Evolutionary conservation across 2,329 filamentous ascomycete genomes (phyloP).

Genomic region (Cercospora sesami): DNA sequence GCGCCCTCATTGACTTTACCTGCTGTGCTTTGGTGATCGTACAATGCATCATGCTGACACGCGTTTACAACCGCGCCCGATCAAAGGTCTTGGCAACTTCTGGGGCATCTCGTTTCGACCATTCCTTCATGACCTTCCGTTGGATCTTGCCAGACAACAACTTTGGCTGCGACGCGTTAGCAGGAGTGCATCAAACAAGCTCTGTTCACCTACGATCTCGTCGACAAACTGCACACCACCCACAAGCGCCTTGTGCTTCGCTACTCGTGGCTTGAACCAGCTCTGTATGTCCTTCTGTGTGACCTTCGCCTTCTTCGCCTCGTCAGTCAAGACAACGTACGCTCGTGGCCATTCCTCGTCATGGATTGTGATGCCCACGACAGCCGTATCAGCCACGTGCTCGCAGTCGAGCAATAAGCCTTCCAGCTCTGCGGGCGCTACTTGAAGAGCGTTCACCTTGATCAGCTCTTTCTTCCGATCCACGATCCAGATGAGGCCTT

Average conservation of each 20-base stretch:
- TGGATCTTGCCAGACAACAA: slow-evolving; percentile 60
- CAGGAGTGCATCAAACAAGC: neutral
- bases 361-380: slow-evolving; percentile 54
- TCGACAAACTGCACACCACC: slow-evolving; percentile 54
- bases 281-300: slow-evolving; percentile 40
- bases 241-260: slow-evolving; percentile 44
- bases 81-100: slow-evolving; percentile 32
- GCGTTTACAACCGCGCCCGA: slow-evolving; percentile 39
- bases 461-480: slow-evolving; percentile 39
- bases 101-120: slow-evolving; percentile 56
- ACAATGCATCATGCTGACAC: slow-evolving; percentile 45
- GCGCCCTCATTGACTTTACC: neutral
- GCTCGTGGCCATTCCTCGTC: slow-evolving; percentile 56
- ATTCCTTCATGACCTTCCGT: slow-evolving; percentile 57
- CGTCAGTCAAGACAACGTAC: slow-evolving; percentile 54
- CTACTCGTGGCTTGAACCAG: slow-evolving; percentile 42
- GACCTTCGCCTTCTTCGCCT: slow-evolving; percentile 43
- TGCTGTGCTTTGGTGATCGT: neutral
- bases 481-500: slow-evolving; percentile 41
- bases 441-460: slow-evolving; percentile 23
- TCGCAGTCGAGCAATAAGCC: slow-evolving; percentile 52
- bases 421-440: slow-evolving; percentile 37
- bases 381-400: slow-evolving; percentile 57
- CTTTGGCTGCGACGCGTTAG: slow-evolving; percentile 46
- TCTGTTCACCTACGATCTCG: slow-evolving; percentile 43